These are phyloP conservation scores for Chytriomyces sp. DNA, from an alignment of 192 early-diverging fungal species.

Conservation along the genomic window DNA sequence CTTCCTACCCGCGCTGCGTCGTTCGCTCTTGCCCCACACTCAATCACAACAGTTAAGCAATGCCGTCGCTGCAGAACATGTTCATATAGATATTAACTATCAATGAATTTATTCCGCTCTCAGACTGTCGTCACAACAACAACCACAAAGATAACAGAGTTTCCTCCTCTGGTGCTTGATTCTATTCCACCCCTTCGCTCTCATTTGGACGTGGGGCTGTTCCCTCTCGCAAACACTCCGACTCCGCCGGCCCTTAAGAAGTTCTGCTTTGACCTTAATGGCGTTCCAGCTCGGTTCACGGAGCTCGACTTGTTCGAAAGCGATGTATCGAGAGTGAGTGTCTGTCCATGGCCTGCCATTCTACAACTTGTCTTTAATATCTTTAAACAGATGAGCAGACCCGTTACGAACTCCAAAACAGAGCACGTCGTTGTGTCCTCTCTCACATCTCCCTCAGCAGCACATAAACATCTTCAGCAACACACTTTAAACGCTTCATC, in stretches of 20 bases:
- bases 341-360: background rate
- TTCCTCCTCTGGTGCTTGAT: constrained; percentile 72
- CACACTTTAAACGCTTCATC: constrained; percentile 8
- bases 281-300: constrained; percentile 70
- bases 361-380: background rate
- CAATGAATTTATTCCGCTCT: background rate
- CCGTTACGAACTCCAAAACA: background rate
- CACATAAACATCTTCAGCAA: constrained; percentile 27
- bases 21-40: constrained; percentile 48
- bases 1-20: constrained; percentile 13
- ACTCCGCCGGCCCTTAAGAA: constrained; percentile 80
- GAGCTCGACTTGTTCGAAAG: constrained; percentile 64
- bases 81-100: background rate
- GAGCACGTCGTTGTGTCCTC: background rate
- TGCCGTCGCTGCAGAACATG: background rate
- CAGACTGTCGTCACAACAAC: constrained; percentile 78
- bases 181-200: constrained; percentile 2
- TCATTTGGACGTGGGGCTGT: constrained; percentile 63
- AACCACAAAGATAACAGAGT: constrained; percentile 72
- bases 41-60: constrained; percentile 39
- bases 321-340: constrained; percentile 42
- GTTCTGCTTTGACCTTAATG: constrained; percentile 81
- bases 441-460: background rate
- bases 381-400: background rate
- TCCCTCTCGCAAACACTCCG: constrained; percentile 73